These are phyloP conservation scores for Nissolia schottii DNA, from an alignment of 306 rosid species.

Conservation along the genomic window DNA sequence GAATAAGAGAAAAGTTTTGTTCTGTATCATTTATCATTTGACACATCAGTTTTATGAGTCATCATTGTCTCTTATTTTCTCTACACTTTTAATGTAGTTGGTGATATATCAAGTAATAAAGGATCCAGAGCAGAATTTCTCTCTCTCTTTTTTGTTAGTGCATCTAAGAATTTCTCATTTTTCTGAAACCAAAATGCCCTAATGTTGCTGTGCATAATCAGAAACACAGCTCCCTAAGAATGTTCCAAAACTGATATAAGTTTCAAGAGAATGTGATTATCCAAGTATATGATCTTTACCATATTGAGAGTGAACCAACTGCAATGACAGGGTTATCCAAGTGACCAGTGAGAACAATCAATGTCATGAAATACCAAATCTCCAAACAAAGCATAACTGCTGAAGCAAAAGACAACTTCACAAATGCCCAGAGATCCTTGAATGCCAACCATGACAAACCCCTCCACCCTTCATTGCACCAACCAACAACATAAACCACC, in stretches of 20 bases:
- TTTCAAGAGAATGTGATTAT: not conserved
- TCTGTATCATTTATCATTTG: too few species aligned
- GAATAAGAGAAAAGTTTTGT: too few species aligned
- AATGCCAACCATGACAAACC: slow-evolving; percentile 90
- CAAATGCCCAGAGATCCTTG: slow-evolving; percentile 77
- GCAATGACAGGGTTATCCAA: slow-evolving; percentile 85
- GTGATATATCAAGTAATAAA: too few species aligned
- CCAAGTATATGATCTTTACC: slow-evolving; percentile 46
- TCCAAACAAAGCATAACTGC: slow-evolving; percentile 95
- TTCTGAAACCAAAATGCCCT: too few species aligned
- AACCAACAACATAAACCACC: slow-evolving; percentile 59
- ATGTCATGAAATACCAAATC: slow-evolving; percentile 96
- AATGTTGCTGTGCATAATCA: too few species aligned
- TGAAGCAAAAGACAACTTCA: slow-evolving; percentile 78
- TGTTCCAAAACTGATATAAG: not conserved
- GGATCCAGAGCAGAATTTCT: too few species aligned
- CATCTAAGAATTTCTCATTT: too few species aligned
- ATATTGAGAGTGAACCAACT: slow-evolving; percentile 92
- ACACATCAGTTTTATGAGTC: too few species aligned
- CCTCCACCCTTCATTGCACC: slow-evolving; percentile 84
- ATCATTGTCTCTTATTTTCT: too few species aligned
- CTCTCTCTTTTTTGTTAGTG: too few species aligned
- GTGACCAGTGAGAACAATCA: slow-evolving; percentile 94
- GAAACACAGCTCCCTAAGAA: too few species aligned
- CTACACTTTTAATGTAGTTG: too few species aligned